Conservation (phyloP, 352 stramenopile species). For the Phytophthora kernoviae region DNA sequence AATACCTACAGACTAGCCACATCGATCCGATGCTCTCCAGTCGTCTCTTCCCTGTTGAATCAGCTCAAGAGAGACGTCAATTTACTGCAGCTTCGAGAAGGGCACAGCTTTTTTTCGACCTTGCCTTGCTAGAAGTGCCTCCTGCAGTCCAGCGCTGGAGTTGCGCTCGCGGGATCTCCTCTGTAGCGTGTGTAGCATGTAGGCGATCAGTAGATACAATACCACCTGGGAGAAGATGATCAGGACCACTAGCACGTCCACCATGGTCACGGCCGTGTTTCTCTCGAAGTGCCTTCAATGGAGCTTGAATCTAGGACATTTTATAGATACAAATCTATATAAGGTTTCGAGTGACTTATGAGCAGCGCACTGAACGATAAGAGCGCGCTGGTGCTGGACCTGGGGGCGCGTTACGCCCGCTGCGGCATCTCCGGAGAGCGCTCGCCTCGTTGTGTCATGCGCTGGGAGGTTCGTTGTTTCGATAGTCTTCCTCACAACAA, state of each 20-base stretch:
- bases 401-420: slow-evolving; percentile 71
- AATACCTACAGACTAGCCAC: slow-evolving; percentile 37
- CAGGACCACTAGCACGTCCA: slow-evolving; percentile 27
- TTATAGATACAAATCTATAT: no score
- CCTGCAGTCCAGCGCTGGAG: slow-evolving; percentile 20
- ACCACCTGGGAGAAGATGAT: slow-evolving; percentile 42
- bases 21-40: slow-evolving; percentile 51
- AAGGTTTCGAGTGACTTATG: slow-evolving; percentile 11
- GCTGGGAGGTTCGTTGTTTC: slow-evolving; percentile 59
- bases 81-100: neutral
- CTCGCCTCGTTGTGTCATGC: slow-evolving; percentile 62
- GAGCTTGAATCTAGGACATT: neutral
- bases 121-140: slow-evolving; percentile 40
- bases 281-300: no score
- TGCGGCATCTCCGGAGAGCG: slow-evolving; percentile 80
- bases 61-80: slow-evolving; percentile 5
- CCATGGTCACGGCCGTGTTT: slow-evolving; percentile 5
- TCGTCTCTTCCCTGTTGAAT: slow-evolving; percentile 12
- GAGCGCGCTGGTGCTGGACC: slow-evolving; percentile 78
- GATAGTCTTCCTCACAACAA: neutral
- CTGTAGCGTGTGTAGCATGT: slow-evolving; percentile 38
- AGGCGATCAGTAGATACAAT: slow-evolving; percentile 38
- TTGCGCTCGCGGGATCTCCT: slow-evolving; percentile 18
- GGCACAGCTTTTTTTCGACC: neutral
- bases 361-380: slow-evolving; percentile 44